Percentiles rank a stretch among this genome's conserved stretches.
These are phyloP conservation scores for Arctium lappa DNA, from an alignment of 129 eudicot genomes.

Conservation along the genomic window DNA sequence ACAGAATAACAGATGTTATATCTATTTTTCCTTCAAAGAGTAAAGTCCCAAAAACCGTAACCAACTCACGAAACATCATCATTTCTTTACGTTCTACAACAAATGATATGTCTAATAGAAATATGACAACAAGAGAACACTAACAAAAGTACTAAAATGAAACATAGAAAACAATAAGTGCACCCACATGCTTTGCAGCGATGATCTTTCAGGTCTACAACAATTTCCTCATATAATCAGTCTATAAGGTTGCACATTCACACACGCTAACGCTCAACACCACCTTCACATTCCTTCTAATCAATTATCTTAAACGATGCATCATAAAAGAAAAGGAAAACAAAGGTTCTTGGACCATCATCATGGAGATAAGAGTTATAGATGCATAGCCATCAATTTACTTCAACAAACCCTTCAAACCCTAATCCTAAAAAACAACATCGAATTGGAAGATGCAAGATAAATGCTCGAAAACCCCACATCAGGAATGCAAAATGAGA, in stretches of 20 bases:
- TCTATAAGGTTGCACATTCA: neutral
- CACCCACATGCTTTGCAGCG: neutral
- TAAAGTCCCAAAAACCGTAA: neutral
- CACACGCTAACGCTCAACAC: neutral
- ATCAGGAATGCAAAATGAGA: no score
- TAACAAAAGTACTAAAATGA: neutral
- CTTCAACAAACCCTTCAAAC: neutral
- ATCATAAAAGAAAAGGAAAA: no score
- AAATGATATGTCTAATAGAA: neutral
- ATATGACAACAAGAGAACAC: neutral
- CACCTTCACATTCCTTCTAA: neutral
- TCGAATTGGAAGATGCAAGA: neutral
- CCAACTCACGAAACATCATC: neutral
- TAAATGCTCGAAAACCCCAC: neutral
- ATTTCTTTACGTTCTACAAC: neutral
- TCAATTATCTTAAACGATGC: neutral
- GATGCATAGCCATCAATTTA: neutral
- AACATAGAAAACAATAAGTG: neutral
- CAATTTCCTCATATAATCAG: neutral
- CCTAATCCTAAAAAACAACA: neutral
- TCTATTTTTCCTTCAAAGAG: neutral
- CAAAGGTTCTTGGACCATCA: neutral
- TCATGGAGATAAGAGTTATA: neutral
- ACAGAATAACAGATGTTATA: neutral
- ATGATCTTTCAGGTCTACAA: neutral